A percentile compares a stretch with the other conserved stretches of the same genome.
Conservation (phyloP, 2,329 filamentous ascomycete species). For the Fusarium sp. region DNA sequence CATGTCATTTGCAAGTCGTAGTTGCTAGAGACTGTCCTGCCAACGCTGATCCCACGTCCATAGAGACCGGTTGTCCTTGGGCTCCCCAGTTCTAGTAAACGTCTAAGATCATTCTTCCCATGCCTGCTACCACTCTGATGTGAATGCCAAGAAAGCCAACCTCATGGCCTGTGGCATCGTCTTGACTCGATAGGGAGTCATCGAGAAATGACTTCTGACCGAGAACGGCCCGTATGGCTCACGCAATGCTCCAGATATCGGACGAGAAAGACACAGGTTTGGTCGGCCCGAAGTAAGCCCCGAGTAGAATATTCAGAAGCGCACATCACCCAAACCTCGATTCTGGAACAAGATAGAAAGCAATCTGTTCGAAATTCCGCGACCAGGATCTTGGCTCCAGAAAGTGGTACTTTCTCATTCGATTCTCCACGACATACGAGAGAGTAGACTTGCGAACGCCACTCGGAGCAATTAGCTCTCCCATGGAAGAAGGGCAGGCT, state of each 20-base stretch:
- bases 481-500: constrained; percentile 39
- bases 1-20: constrained; percentile 4
- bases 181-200: constrained; percentile 2
- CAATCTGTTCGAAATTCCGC: constrained; percentile 56
- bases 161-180: constrained; percentile 35
- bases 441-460: constrained; percentile 50
- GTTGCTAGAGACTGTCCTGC: constrained; percentile 14
- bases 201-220: constrained; percentile 37
- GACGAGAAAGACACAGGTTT: constrained; percentile 54
- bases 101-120: constrained; percentile 26
- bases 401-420: constrained; percentile 49
- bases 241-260: constrained; percentile 59
- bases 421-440: constrained; percentile 53
- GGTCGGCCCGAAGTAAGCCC: constrained; percentile 53
- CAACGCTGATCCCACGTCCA: constrained; percentile 8
- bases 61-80: background rate
- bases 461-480: constrained; percentile 32
- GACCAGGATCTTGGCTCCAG: constrained; percentile 40
- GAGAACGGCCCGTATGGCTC: constrained; percentile 55
- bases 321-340: constrained; percentile 48
- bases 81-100: constrained; percentile 21
- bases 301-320: constrained; percentile 51
- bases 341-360: constrained; percentile 49
- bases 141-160: constrained; percentile 37
- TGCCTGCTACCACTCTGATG: constrained; percentile 37